phyloP scores from a whole-genome alignment of 2,329 filamentous ascomycete genomes.

The Calonectria hawksworthii region DNA sequence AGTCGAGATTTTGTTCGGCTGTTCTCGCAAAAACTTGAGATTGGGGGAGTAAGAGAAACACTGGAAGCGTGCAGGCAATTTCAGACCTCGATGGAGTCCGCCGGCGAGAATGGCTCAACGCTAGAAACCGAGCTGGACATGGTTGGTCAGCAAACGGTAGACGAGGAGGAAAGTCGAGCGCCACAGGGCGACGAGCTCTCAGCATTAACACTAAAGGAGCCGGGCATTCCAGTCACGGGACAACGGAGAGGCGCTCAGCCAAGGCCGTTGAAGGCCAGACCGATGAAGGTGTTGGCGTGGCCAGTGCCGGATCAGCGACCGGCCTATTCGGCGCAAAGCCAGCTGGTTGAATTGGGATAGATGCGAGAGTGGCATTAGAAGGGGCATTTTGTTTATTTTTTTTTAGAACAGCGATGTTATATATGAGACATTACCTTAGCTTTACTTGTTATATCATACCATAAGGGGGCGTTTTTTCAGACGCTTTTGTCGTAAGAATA shows the following conservation, averaged over 20 bases:
- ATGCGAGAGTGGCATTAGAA: not conserved
- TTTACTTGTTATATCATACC: slow-evolving; percentile 11
- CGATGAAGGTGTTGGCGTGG: slow-evolving; percentile 35
- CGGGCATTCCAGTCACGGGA: not conserved
- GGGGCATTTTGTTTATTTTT: not conserved
- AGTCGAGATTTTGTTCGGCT: slow-evolving; percentile 37
- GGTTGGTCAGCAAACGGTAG: not conserved
- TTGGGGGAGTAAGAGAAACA: slow-evolving; percentile 13
- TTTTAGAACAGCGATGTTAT: slow-evolving; percentile 16
- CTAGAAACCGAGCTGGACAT: not conserved
- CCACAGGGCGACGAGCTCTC: slow-evolving; percentile 16
- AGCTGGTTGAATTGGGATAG: slow-evolving; percentile 20
- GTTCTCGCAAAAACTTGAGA: slow-evolving; percentile 21
- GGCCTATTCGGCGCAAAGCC: slow-evolving; percentile 31
- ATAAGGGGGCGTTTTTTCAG: not conserved
- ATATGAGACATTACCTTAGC: slow-evolving; percentile 9
- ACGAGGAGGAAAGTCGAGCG: slow-evolving; percentile 3
- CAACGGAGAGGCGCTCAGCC: slow-evolving; percentile 12
- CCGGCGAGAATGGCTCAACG: not conserved
- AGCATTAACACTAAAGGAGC: not conserved
- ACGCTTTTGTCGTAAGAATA: not conserved
- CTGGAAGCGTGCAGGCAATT: slow-evolving; percentile 33
- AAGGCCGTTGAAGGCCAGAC: slow-evolving; percentile 24
- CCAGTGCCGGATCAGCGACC: slow-evolving; percentile 32
- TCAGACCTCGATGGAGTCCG: not conserved